Evolutionary conservation across 2,329 filamentous ascomycete genomes (phyloP).

Genomic region (Pestalotiopsis sp.): DNA sequence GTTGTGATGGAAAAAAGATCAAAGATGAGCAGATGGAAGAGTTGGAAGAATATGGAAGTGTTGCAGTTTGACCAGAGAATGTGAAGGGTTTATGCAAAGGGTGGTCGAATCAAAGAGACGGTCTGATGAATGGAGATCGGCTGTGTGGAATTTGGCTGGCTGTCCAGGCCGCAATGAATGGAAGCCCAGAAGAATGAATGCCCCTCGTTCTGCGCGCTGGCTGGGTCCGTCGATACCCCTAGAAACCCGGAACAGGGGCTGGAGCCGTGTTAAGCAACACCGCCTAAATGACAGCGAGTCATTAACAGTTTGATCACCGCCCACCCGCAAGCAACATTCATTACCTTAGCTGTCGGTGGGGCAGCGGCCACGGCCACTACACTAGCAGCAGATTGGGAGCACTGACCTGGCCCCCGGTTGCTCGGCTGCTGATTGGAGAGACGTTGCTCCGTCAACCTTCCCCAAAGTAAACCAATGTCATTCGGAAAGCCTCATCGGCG

Average conservation of each 20-base stretch:
- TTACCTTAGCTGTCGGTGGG: background rate
- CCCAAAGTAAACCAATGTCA: background rate
- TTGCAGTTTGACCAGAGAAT: conserved; percentile 4
- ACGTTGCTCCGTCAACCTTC: conserved; percentile 8
- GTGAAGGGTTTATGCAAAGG: conserved; percentile 11
- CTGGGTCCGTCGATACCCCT: conserved; percentile 6
- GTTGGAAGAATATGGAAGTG: background rate
- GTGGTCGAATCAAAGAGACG: conserved; percentile 13
- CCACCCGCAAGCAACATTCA: background rate
- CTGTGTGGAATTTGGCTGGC: conserved; percentile 11
- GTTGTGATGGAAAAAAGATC: conserved; percentile 23
- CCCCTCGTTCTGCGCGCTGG: background rate
- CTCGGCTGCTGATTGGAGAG: background rate
- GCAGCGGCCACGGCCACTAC: background rate
- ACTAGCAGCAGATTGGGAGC: background rate
- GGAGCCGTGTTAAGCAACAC: background rate
- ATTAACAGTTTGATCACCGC: conserved; percentile 15
- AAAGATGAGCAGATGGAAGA: conserved; percentile 1
- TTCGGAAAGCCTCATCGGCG: background rate
- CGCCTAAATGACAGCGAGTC: conserved; percentile 5
- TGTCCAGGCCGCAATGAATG: conserved; percentile 4
- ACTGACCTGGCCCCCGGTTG: background rate
- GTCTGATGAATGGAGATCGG: conserved; percentile 12
- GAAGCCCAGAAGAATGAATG: conserved; percentile 9
- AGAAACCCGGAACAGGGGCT: conserved; percentile 7